Percentiles rank a stretch among this genome's conserved stretches.
These are phyloP conservation scores for Fomitopsis pinicola DNA, from an alignment of 1,284 basidiomycete genomes.

Conservation along the genomic window DNA sequence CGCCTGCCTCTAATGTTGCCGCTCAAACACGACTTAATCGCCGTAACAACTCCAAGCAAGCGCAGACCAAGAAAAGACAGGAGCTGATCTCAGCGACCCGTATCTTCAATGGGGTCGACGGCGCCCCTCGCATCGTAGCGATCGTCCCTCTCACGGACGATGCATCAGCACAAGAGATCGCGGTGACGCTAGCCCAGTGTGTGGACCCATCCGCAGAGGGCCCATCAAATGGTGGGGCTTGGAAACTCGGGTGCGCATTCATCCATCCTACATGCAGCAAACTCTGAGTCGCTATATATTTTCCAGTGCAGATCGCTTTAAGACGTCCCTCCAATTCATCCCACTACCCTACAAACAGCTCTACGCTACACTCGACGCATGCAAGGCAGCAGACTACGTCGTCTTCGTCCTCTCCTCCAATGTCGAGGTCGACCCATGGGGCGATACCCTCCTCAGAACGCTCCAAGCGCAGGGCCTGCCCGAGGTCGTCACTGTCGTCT, in stretches of 20 bases:
- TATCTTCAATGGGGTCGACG: constrained; percentile 74
- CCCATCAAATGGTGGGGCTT: constrained; percentile 49
- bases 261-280: not conserved
- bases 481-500: constrained; percentile 63
- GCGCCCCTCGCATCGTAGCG: constrained; percentile 77
- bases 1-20: constrained; percentile 34
- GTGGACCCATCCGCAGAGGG: constrained; percentile 57
- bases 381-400: constrained; percentile 89
- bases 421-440: constrained; percentile 82
- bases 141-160: constrained; percentile 76
- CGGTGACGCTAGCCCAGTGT: constrained; percentile 59
- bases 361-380: constrained; percentile 83
- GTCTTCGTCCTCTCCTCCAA: constrained; percentile 80
- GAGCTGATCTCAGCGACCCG: constrained; percentile 66
- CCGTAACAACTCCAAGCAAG: constrained; percentile 78
- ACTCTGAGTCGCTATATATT: not conserved
- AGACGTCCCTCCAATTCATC: constrained; percentile 85
- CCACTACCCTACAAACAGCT: constrained; percentile 67
- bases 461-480: constrained; percentile 81
- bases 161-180: constrained; percentile 48
- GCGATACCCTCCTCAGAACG: constrained; percentile 87
- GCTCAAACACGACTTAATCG: constrained; percentile 67
- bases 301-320: constrained; percentile 77
- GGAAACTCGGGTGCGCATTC: constrained; percentile 58
- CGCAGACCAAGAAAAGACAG: constrained; percentile 67